A percentile compares a stretch with the other conserved stretches of the same genome.
Conservation (phyloP, 2,329 filamentous ascomycete species). For the Alternaria atra region DNA sequence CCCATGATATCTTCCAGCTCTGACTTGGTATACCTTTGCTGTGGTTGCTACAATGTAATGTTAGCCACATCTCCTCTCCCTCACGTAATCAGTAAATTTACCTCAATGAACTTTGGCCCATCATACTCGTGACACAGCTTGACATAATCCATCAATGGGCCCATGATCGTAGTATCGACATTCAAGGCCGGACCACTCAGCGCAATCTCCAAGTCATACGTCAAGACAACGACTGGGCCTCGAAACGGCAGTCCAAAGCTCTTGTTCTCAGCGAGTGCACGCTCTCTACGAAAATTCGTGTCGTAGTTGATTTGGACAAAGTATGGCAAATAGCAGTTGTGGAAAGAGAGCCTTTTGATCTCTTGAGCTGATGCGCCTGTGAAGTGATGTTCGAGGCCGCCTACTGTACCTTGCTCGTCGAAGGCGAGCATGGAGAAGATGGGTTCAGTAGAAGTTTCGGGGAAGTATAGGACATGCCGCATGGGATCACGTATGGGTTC, state of each 20-base stretch:
- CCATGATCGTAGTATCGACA: constrained; percentile 12
- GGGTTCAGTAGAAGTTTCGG: background rate
- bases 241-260: constrained; percentile 8
- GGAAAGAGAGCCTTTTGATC: constrained; percentile 20
- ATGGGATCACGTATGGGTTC: background rate
- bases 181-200: constrained; percentile 19
- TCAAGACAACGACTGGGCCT: constrained; percentile 18
- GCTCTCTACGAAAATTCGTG: constrained; percentile 5
- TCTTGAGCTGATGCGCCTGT: background rate
- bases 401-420: constrained; percentile 1
- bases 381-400: constrained; percentile 7
- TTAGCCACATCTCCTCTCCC: background rate
- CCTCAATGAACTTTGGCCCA: constrained; percentile 21
- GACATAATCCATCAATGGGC: constrained; percentile 18
- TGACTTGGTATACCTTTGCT: constrained; percentile 13
- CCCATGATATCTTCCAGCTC: constrained; percentile 11
- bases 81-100: background rate
- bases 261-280: constrained; percentile 1
- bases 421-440: constrained; percentile 11
- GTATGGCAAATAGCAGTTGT: constrained; percentile 15
- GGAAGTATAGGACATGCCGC: constrained; percentile 16
- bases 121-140: constrained; percentile 21
- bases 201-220: constrained; percentile 18
- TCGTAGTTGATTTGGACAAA: constrained; percentile 25
- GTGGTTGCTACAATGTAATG: constrained; percentile 21